These are phyloP conservation scores for Amesomyces nigricolor DNA, from an alignment of 2,329 filamentous ascomycete genomes.

Conservation along the genomic window DNA sequence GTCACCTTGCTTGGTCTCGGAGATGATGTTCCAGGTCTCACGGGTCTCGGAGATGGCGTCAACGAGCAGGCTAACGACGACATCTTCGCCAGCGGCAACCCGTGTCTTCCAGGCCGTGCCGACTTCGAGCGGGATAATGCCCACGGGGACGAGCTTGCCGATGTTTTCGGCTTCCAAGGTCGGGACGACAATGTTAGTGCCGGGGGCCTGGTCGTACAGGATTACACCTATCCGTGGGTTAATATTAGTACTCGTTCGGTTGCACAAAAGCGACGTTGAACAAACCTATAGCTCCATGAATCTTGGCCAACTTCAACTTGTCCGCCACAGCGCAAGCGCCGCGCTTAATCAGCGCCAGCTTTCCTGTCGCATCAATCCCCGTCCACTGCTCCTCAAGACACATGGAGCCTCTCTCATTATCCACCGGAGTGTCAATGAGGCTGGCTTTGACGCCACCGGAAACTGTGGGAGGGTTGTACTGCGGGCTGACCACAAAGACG, in stretches of 20 bases:
- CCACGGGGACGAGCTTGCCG: constrained; percentile 24
- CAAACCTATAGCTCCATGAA: constrained; percentile 36
- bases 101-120: constrained; percentile 28
- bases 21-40: constrained; percentile 40
- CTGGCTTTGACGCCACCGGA: constrained; percentile 31
- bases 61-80: constrained; percentile 32
- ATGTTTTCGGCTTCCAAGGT: constrained; percentile 40
- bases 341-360: constrained; percentile 42
- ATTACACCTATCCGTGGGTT: constrained; percentile 34
- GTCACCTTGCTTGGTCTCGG: constrained; percentile 41
- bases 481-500: constrained; percentile 39
- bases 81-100: constrained; percentile 30
- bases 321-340: constrained; percentile 39
- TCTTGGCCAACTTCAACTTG: constrained; percentile 41
- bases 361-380: constrained; percentile 39
- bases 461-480: constrained; percentile 42
- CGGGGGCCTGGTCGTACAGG: constrained; percentile 56
- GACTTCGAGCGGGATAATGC: constrained; percentile 28
- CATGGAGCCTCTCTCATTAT: constrained; percentile 34
- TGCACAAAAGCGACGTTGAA: background rate
- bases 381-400: constrained; percentile 42
- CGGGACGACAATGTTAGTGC: constrained; percentile 36
- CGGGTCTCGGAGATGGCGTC: constrained; percentile 36
- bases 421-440: constrained; percentile 34
- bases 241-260: background rate